phyloP scores from a whole-genome alignment of 306 rosid genomes.

The Cucurbita pepo region DNA sequence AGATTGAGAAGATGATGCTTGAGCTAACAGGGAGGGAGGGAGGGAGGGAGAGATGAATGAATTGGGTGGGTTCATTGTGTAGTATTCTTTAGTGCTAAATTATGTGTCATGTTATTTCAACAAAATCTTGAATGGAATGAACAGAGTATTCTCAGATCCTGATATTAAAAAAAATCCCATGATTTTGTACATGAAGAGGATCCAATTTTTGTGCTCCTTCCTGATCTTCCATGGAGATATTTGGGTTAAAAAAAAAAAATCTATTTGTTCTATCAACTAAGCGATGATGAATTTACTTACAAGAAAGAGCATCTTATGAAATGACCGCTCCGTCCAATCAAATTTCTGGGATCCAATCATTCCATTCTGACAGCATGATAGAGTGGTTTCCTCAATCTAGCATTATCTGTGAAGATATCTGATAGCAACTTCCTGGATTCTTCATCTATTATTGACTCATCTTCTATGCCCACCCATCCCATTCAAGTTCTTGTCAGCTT shows the following conservation, averaged over 20 bases:
- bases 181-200: slow-evolving; percentile 4
- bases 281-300: not conserved
- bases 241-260: not conserved
- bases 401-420: slow-evolving; percentile 1
- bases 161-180: not conserved
- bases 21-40: not conserved
- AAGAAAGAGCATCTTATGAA: not conserved
- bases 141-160: slow-evolving; percentile 5
- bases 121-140: slow-evolving; percentile 2
- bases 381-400: not conserved
- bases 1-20: slow-evolving; percentile 10
- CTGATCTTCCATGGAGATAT: not conserved
- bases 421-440: slow-evolving; percentile 6
- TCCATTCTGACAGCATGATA: not conserved
- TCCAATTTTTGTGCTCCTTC: not conserved
- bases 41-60: not conserved
- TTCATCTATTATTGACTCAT: not conserved
- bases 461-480: not conserved
- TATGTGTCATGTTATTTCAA: slow-evolving; percentile 5
- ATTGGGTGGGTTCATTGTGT: not conserved
- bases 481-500: not conserved
- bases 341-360: not conserved
- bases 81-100: not conserved
- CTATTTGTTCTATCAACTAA: not conserved
- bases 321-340: not conserved